phyloP scores from a whole-genome alignment of 75 land plant genomes.

The Sequoiadendron giganteum region DNA sequence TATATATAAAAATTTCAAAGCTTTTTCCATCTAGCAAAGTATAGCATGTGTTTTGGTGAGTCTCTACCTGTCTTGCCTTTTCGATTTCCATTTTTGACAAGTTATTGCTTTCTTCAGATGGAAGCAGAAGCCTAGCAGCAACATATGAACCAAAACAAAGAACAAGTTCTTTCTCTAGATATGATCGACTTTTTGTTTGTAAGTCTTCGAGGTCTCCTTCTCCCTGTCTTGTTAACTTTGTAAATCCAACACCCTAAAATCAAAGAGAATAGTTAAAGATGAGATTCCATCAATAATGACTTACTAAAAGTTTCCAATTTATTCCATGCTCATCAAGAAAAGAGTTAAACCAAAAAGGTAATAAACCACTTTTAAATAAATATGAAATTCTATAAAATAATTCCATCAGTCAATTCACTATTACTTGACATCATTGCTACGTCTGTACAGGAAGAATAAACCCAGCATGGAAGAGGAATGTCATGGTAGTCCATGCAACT shows the following conservation, averaged over 20 bases:
- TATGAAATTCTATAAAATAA: not conserved
- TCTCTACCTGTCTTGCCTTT: slow-evolving; percentile 75
- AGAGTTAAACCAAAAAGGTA: not conserved
- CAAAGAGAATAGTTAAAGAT: not conserved
- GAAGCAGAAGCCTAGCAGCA: slow-evolving; percentile 77
- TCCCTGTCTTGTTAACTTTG: slow-evolving; percentile 63
- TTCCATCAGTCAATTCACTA: not conserved
- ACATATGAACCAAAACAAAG: slow-evolving; percentile 85
- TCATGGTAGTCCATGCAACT: not conserved
- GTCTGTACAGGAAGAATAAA: too few relatives aligned
- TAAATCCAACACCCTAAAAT: slow-evolving; percentile 84
- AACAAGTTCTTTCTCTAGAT: slow-evolving; percentile 88
- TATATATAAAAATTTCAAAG: not conserved
- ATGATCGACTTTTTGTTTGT: slow-evolving; percentile 64
- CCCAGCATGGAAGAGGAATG: too few relatives aligned
- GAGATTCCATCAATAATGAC: not conserved
- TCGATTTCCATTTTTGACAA: slow-evolving; percentile 62
- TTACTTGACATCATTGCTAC: too few relatives aligned
- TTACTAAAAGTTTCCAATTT: too few relatives aligned
- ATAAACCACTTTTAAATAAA: too few relatives aligned
- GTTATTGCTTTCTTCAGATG: slow-evolving; percentile 78
- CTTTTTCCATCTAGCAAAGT: not conserved
- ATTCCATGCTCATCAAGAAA: not conserved
- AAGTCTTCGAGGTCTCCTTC: slow-evolving; percentile 66
- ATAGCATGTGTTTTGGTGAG: not conserved